A percentile compares a stretch with the other conserved stretches of the same genome.
Evolutionary conservation across 495 filamentous ascomycete species (phyloP).

Genomic region (Alectoria sarmentosa): DNA sequence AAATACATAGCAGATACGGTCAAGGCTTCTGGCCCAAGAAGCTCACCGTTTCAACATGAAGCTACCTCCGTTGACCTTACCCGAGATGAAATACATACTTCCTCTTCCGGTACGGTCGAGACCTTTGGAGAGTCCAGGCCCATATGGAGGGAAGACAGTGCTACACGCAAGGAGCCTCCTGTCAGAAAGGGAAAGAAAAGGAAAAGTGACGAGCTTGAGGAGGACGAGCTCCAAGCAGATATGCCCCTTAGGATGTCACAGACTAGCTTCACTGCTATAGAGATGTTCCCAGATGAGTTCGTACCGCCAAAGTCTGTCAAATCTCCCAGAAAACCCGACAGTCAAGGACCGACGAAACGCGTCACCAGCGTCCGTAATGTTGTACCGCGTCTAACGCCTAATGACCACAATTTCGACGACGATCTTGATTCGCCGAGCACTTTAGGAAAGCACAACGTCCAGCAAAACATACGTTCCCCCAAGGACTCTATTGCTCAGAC

Average conservation of each 20-base stretch:
- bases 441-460: not conserved
- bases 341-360: not conserved
- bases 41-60: slow-evolving; percentile 25
- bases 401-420: slow-evolving; percentile 14
- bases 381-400: not conserved
- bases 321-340: slow-evolving; percentile 9
- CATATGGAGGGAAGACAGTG: slow-evolving; percentile 56
- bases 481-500: not conserved
- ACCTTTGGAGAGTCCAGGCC: slow-evolving; percentile 46
- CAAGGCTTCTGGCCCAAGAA: slow-evolving; percentile 22
- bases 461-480: not conserved
- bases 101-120: slow-evolving; percentile 39
- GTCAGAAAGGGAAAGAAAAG: slow-evolving; percentile 58
- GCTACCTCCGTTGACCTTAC: slow-evolving; percentile 70
- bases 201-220: slow-evolving; percentile 63
- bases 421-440: slow-evolving; percentile 17
- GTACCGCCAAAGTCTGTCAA: slow-evolving; percentile 25
- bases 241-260: slow-evolving; percentile 21
- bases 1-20: slow-evolving; percentile 26
- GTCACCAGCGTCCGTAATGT: not conserved
- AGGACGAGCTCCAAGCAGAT: slow-evolving; percentile 30
- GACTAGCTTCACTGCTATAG: slow-evolving; percentile 31
- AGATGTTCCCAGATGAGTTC: slow-evolving; percentile 26
- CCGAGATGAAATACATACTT: slow-evolving; percentile 41
- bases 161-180: slow-evolving; percentile 36